These are phyloP conservation scores for Anthracocystis walkeri DNA, from an alignment of 1,284 basidiomycete genomes.

Conservation along the genomic window DNA sequence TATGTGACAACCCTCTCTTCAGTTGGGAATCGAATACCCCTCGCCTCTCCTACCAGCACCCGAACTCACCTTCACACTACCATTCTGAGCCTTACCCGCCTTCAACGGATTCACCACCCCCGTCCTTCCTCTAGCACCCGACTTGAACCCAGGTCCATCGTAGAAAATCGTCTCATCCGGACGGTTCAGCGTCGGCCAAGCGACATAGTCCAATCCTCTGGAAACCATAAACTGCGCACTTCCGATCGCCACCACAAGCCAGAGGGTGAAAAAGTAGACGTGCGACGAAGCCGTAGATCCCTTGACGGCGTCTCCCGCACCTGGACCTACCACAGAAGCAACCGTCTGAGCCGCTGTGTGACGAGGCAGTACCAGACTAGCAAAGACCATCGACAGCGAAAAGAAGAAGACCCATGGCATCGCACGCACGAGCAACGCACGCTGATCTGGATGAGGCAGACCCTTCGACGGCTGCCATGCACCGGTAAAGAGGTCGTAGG, in stretches of 20 bases:
- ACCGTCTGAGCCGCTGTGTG: slow-evolving; percentile 31
- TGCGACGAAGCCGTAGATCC: slow-evolving; percentile 13
- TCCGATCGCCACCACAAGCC: slow-evolving; percentile 46
- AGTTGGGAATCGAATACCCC: slow-evolving; percentile 32
- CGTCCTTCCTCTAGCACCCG: slow-evolving; percentile 54
- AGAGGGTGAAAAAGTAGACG: slow-evolving; percentile 50
- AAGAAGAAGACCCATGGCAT: slow-evolving; percentile 86
- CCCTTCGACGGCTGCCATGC: slow-evolving; percentile 78
- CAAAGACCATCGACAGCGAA: slow-evolving; percentile 79
- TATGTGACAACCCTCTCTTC: too few relatives aligned
- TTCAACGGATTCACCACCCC: slow-evolving; percentile 44
- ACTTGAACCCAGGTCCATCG: slow-evolving; percentile 65
- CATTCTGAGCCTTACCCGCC: slow-evolving; percentile 14
- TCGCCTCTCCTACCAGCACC: slow-evolving; percentile 39
- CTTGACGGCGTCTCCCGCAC: slow-evolving; percentile 17
- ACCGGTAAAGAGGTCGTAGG: slow-evolving; percentile 87
- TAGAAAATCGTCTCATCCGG: slow-evolving; percentile 64
- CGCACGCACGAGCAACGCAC: slow-evolving; percentile 83
- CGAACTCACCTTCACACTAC: background rate
- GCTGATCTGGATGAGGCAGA: slow-evolving; percentile 80
- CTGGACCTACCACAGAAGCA: slow-evolving; percentile 10
- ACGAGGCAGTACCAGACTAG: slow-evolving; percentile 52
- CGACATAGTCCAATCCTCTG: slow-evolving; percentile 65
- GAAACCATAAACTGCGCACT: slow-evolving; percentile 59
- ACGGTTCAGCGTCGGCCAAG: slow-evolving; percentile 67